Percentiles rank a stretch among this genome's conserved stretches.
Evolutionary conservation across 768 basidiomycete genomes (phyloP).

Genomic region (Dendrothele bispora): DNA sequence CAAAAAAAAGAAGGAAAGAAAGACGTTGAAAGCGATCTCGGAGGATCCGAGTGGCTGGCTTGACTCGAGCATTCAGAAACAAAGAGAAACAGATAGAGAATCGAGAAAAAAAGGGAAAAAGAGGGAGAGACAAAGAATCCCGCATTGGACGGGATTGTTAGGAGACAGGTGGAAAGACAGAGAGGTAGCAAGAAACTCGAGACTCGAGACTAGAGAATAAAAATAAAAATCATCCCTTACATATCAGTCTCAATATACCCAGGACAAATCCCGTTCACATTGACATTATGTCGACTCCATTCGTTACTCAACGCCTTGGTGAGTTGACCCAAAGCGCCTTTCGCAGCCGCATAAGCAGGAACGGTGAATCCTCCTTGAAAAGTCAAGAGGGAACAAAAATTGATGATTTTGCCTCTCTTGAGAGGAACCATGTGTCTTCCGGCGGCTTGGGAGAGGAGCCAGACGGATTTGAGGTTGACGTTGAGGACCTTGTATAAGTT

Average conservation of each 20-base stretch:
- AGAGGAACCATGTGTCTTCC: conserved; percentile 85
- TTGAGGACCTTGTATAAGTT: conserved; percentile 61
- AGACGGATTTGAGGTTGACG: conserved; percentile 86
- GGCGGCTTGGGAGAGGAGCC: conserved; percentile 83
- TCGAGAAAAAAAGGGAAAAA: too few species aligned
- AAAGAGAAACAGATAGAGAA: too few species aligned
- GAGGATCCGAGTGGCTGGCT: too few species aligned
- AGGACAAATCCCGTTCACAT: conserved; percentile 87
- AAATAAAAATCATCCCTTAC: too few species aligned
- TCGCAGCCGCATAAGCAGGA: conserved; percentile 90
- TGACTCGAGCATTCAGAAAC: too few species aligned
- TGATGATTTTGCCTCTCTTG: conserved; percentile 69
- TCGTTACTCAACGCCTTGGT: conserved; percentile 93
- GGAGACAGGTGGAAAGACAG: too few species aligned
- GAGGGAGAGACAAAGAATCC: too few species aligned
- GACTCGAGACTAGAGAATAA: too few species aligned
- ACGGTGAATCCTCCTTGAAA: conserved; percentile 71
- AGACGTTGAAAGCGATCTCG: too few species aligned
- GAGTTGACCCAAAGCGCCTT: conserved; percentile 82
- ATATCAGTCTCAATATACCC: conserved; percentile 91
- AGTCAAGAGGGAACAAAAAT: conserved; percentile 62
- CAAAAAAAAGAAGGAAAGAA: too few species aligned
- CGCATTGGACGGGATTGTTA: too few species aligned
- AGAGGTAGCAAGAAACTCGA: too few species aligned
- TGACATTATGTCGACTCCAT: conserved; percentile 86